phyloP scores from a whole-genome alignment of 495 filamentous ascomycete genomes.

The Hypomontagnella monticulosa region DNA sequence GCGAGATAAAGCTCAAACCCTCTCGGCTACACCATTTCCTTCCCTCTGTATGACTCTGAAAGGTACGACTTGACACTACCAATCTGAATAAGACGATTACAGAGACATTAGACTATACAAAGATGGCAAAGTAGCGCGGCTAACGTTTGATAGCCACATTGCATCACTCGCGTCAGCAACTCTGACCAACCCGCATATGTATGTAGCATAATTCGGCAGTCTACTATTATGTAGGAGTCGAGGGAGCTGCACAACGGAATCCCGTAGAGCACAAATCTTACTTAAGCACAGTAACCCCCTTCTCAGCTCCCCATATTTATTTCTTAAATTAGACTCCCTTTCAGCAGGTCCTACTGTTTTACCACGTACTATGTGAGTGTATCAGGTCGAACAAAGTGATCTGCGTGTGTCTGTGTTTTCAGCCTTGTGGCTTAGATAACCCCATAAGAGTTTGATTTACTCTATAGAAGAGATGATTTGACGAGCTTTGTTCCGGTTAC shows the following conservation, averaged over 20 bases:
- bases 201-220: too few species aligned
- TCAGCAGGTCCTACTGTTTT: constrained; percentile 1
- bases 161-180: too few species aligned
- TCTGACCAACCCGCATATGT: too few species aligned
- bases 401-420: not conserved
- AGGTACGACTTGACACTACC: too few species aligned
- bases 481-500: too few species aligned
- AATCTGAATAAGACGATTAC: too few species aligned
- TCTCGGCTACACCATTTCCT: constrained; percentile 9
- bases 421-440: constrained; percentile 20
- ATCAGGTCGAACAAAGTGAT: constrained; percentile 12
- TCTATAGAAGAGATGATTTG: constrained; percentile 1
- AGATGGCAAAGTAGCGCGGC: too few species aligned
- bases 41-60: too few species aligned
- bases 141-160: too few species aligned
- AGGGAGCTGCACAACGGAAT: constrained; percentile 10
- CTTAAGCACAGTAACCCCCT: constrained; percentile 3
- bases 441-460: not conserved
- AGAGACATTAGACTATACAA: too few species aligned
- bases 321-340: constrained; percentile 37
- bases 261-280: constrained; percentile 15
- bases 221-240: too few species aligned
- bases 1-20: not conserved
- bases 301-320: constrained; percentile 4
- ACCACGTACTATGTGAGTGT: not conserved